Evolutionary conservation across 2,329 filamentous ascomycete genomes (phyloP), one percentile per base, ranked within the genome.

Genomic region (Metarhizium sp.): DNA sequence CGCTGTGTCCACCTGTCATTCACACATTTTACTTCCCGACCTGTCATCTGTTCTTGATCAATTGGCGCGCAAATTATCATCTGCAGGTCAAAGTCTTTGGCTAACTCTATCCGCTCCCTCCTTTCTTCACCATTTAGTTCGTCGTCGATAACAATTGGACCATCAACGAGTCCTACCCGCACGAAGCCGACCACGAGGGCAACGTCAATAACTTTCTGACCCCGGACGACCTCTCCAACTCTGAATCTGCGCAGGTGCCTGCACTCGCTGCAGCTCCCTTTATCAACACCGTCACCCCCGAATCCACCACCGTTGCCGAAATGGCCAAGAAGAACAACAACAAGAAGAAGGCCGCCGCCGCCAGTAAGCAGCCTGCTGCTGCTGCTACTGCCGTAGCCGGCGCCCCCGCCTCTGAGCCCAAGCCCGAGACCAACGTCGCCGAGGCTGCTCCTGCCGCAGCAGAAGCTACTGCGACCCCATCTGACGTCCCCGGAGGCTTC

Each of bases 171-270:
- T 84, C 84, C 57, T 87, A 86, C 46, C 88, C 88, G 57, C 86
- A 87, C 73, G 92, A 96, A 74, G 82, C 84, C 66, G 92, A 96
- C 77, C 80, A 81, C 61, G 78, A 85, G 66, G 87, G 88, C 66
- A 96, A 92, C 79, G 78, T 91, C 65, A 97, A 97, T 80, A 97
- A 97, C 82, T 84, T 96, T 60, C 81, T 99, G 56, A 81, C 82
- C 45, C 84, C 87, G 56, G 82, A 90, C 59, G 80, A 90, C 67
- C 87, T 96, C 53, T 62, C 71, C 58, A 70, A 62, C 70, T 74
- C 61, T 65, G 67, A 51, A 30, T 42, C 25, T 14, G 29, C 52
- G 10, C 45, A 34, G 10, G 25, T 30, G 40, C 36, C 51, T 38
- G 43, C 34, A 52, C 50, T 51, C 38, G 47, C 75, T 52, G 67